Conservation (phyloP, 2,329 filamentous ascomycete species). For the Neofusicoccum umdonicola region DNA sequence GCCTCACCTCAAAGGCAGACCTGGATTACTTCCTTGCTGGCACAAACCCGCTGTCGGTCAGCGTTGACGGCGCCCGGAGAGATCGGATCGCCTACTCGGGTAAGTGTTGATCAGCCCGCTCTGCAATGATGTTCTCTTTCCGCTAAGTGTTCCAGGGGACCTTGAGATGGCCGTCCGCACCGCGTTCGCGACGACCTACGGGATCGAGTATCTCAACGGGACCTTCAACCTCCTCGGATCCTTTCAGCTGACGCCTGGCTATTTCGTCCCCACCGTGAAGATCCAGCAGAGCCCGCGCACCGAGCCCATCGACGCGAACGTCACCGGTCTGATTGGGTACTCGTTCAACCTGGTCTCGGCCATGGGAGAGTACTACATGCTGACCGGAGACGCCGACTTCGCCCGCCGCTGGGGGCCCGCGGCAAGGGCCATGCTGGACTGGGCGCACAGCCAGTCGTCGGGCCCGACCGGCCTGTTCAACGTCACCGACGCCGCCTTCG, state of each 20-base stretch:
- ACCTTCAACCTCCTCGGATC: slow-evolving; percentile 30
- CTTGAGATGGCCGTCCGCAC: slow-evolving; percentile 29
- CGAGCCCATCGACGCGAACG: slow-evolving; percentile 22
- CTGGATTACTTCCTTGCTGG: slow-evolving; percentile 37
- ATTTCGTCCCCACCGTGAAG: slow-evolving; percentile 34
- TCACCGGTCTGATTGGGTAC: slow-evolving; percentile 37
- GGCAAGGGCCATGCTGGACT: too few species aligned
- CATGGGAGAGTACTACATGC: slow-evolving; percentile 28
- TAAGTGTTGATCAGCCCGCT: neutral
- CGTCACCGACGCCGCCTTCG: slow-evolving; percentile 27
- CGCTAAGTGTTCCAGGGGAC: slow-evolving; percentile 21
- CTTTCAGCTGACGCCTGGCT: slow-evolving; percentile 30
- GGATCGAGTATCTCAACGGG: slow-evolving; percentile 26
- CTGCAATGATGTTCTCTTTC: neutral
- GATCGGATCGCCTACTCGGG: slow-evolving; percentile 34
- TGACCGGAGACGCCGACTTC: slow-evolving; percentile 29
- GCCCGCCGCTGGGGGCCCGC: slow-evolving; percentile 20
- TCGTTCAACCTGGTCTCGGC: slow-evolving; percentile 33
- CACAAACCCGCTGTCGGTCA: slow-evolving; percentile 31
- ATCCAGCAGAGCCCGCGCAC: slow-evolving; percentile 30
- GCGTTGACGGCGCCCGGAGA: slow-evolving; percentile 38
- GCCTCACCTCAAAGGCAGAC: slow-evolving; percentile 27
- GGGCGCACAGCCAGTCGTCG: slow-evolving; percentile 32
- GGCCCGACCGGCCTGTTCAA: slow-evolving; percentile 27
- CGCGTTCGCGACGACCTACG: slow-evolving; percentile 30